Evolutionary conservation across 176 grass and related monocot species (phyloP), one percentile per base, ranked within the genome.

Genomic region (Oryza australiensis): DNA sequence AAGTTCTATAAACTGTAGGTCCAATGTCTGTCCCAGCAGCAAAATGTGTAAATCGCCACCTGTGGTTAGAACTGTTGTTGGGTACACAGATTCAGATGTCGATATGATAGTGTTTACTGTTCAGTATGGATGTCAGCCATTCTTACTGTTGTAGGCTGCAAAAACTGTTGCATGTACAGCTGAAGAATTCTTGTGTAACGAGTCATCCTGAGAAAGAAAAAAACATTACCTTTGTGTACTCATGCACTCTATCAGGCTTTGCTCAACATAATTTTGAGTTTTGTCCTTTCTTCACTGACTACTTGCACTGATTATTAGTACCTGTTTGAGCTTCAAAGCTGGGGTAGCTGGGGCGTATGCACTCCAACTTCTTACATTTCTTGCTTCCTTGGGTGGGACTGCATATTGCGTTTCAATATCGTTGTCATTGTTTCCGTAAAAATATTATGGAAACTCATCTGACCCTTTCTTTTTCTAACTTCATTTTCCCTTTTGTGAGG

Each of bases 1-100:
- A 48, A 74, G 22, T 86, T 72, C 73, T 89, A 66, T 85, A 68
- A 57, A 86, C 60, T 86, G 65, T 86, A 85, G 78, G 27, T 86
- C 43, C 72, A 86, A 77, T 78, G 42, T 80, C 60, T 59, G 57
- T 62, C 73, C 66, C 78, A 63, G 28, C 76, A 75, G 62, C 70
- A 80, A 59, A 80, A 51, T 72, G 57, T 86, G 88, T 86, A 82
- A 73, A 78, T 82, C 69, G 77, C 78, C 75, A 59, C 66, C 7
- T 68, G 72, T 88, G 74, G 68, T 74, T 75, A 67, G 66, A 59
- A 64, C 34, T 78, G 78, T 34, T 82, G 66, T 74, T 78, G 87
- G 65, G 72, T 38, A 66, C 77, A 85, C 77, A 85, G 15, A 45
- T 83, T 42, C 22, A 22, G 64, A 69, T 46, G 68, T 32, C 34